phyloP scores from a whole-genome alignment of 2,329 filamentous ascomycete genomes.

The Fusarium cicatricum region DNA sequence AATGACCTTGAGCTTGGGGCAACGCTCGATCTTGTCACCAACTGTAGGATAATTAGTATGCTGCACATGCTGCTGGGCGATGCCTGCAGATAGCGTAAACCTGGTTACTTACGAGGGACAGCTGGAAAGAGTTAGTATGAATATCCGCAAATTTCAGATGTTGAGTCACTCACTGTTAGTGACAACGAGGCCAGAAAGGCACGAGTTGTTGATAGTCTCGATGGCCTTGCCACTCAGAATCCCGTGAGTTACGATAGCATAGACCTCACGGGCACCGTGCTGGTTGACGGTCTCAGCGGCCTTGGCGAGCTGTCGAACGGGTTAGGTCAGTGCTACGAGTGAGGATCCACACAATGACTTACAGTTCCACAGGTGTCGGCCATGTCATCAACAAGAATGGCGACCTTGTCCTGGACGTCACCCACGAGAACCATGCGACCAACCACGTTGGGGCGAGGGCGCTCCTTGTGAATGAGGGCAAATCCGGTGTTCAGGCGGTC shows the following conservation, averaged over 20 bases:
- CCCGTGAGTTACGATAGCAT: conserved; percentile 95
- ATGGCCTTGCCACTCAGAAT: conserved; percentile 90
- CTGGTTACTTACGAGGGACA: conserved; percentile 44
- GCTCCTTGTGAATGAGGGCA: conserved; percentile 96
- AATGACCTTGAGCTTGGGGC: conserved; percentile 85
- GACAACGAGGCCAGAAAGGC: conserved; percentile 81
- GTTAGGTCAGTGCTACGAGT: conserved; percentile 15
- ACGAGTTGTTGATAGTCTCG: conserved; percentile 81
- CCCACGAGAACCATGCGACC: conserved; percentile 94
- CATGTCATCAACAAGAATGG: conserved; percentile 98
- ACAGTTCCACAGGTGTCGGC: conserved; percentile 91
- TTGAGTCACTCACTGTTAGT: conserved; percentile 74
- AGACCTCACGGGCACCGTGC: conserved; percentile 86
- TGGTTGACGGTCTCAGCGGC: conserved; percentile 88
- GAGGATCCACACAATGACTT: conserved; percentile 14
- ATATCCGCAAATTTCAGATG: not conserved
- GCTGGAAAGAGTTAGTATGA: conserved; percentile 44
- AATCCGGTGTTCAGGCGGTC: conserved; percentile 91
- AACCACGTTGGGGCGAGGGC: conserved; percentile 84
- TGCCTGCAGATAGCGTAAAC: not conserved
- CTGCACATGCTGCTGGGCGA: too few relatives aligned
- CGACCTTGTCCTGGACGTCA: conserved; percentile 88
- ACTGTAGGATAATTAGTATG: conserved; percentile 47
- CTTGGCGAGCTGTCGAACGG: conserved; percentile 64
- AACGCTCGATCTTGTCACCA: conserved; percentile 79